Conservation (phyloP, 768 basidiomycete species). For the Paxillus ammoniavirescens region DNA sequence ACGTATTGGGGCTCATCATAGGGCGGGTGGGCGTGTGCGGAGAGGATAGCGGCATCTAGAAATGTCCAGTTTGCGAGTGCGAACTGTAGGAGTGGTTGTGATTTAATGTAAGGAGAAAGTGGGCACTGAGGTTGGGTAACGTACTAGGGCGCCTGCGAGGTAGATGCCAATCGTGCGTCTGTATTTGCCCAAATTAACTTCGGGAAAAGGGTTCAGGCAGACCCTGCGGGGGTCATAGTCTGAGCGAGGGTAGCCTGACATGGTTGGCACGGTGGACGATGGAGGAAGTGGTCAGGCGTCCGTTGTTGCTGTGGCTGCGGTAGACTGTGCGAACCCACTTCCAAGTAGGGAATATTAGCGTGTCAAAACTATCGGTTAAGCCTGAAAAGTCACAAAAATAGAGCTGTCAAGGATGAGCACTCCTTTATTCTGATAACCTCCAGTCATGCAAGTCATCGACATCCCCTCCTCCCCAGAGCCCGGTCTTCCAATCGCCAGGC, state of each 20-base stretch:
- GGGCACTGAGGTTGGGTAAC: conserved; percentile 30
- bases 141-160: conserved; percentile 85
- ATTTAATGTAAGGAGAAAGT: background rate
- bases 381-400: too few relatives aligned
- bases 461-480: conserved; percentile 28
- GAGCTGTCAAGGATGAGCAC: too few relatives aligned
- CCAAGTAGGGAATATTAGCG: too few relatives aligned
- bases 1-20: conserved; percentile 66
- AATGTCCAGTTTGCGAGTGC: conserved; percentile 95
- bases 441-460: conserved; percentile 23
- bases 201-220: conserved; percentile 85
- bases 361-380: too few relatives aligned
- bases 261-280: background rate
- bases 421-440: background rate
- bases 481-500: conserved; percentile 6
- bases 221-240: conserved; percentile 86
- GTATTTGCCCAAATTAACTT: conserved; percentile 70
- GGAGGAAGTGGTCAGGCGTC: background rate
- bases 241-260: conserved; percentile 66
- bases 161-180: conserved; percentile 86
- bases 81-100: conserved; percentile 54
- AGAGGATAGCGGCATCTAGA: conserved; percentile 88
- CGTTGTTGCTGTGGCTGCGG: background rate
- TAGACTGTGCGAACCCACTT: background rate
- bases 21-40: conserved; percentile 79